Conservation (phyloP, 108 stramenopile species). For the Ochromonas danica region DNA sequence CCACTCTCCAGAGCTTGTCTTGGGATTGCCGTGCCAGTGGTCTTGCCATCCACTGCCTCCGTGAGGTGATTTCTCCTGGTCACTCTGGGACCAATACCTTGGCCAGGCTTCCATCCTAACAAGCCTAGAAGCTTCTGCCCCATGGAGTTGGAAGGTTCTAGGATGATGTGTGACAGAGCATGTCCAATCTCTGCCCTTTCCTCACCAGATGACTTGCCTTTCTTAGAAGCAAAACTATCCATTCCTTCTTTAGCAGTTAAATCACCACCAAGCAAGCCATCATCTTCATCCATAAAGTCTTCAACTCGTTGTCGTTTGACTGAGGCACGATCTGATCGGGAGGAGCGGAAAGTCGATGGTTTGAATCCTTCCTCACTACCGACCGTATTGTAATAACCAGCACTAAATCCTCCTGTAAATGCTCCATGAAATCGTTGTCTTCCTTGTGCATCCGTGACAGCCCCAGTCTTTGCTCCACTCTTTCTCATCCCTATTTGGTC, state of each 20-base stretch:
- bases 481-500: neutral
- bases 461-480: neutral
- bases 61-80: neutral
- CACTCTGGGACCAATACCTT: neutral
- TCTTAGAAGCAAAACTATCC: neutral
- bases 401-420: slow-evolving; percentile 77
- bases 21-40: neutral
- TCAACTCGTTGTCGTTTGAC: slow-evolving; percentile 24
- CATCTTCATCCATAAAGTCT: slow-evolving; percentile 60
- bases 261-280: slow-evolving; percentile 51
- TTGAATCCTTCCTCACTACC: slow-evolving; percentile 76
- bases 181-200: no score
- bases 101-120: neutral
- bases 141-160: neutral
- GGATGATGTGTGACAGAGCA: neutral
- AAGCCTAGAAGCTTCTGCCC: neutral
- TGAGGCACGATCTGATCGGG: slow-evolving; percentile 49
- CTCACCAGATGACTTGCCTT: neutral
- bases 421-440: slow-evolving; percentile 59
- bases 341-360: slow-evolving; percentile 54
- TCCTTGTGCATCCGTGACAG: slow-evolving; percentile 36
- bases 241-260: neutral
- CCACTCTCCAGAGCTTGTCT: neutral
- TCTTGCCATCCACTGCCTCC: neutral
- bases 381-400: slow-evolving; percentile 76